phyloP scores from a whole-genome alignment of 2,329 filamentous ascomycete genomes.

The Ceratocystis ficicola region DNA sequence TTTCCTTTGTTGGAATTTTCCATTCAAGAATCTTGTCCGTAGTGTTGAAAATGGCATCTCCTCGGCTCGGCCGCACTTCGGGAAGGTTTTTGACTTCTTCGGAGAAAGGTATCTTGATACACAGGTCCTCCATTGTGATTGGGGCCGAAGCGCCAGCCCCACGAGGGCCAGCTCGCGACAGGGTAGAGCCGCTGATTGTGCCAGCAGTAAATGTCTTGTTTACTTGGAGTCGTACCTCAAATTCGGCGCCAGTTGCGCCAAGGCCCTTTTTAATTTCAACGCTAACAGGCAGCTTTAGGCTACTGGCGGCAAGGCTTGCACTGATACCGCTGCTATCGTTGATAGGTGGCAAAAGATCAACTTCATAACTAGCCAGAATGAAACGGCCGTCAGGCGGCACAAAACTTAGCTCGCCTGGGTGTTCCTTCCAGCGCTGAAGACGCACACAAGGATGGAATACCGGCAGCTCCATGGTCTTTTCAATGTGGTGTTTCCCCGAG shows the following conservation, averaged over 20 bases:
- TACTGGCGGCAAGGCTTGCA: conserved; percentile 43
- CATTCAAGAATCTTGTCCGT: conserved; percentile 66
- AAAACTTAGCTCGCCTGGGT: conserved; percentile 85
- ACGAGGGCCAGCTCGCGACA: conserved; percentile 26
- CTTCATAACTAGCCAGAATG: conserved; percentile 85
- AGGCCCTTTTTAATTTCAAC: conserved; percentile 73
- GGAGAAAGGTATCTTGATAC: conserved; percentile 68
- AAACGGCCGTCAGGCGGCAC: conserved; percentile 91
- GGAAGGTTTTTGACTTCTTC: conserved; percentile 67
- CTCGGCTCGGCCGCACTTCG: conserved; percentile 67
- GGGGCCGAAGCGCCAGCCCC: conserved; percentile 45
- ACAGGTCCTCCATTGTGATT: conserved; percentile 55
- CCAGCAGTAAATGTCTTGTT: conserved; percentile 48
- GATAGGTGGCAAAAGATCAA: conserved; percentile 69
- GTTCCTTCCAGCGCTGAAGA: conserved; percentile 76
- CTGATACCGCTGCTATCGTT: conserved; percentile 36
- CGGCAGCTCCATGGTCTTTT: conserved; percentile 66
- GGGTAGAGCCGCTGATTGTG: conserved; percentile 29
- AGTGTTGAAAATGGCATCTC: conserved; percentile 71
- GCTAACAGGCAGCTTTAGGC: conserved; percentile 67
- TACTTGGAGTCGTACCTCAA: conserved; percentile 69
- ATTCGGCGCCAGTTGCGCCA: conserved; percentile 64
- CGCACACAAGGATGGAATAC: conserved; percentile 95
- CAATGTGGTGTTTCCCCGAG: conserved; percentile 65
- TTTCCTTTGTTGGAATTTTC: conserved; percentile 67